Percentiles rank a stretch among this genome's conserved stretches.
Evolutionary conservation across 192 early-diverging fungal genomes (phyloP).

Genomic region (Rhizoclosmatium globosum): DNA sequence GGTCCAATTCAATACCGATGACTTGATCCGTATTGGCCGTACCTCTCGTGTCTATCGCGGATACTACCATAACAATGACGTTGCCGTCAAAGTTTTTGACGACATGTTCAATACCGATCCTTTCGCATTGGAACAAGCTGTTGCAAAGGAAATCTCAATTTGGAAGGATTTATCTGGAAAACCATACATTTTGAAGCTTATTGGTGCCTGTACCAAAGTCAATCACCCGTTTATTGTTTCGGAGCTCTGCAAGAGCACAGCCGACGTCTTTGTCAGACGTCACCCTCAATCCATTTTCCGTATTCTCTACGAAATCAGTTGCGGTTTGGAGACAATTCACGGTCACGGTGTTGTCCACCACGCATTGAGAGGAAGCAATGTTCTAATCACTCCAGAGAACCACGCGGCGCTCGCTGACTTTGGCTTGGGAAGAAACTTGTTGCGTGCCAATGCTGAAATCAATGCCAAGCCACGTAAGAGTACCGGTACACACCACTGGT

Average conservation of each 20-base stretch:
- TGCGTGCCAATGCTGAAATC: neutral
- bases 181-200: slow-evolving; percentile 21
- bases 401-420: slow-evolving; percentile 93
- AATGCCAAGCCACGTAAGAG: neutral
- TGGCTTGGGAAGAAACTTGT: slow-evolving; percentile 52
- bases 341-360: slow-evolving; percentile 77
- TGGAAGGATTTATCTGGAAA: slow-evolving; percentile 13
- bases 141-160: slow-evolving; percentile 11
- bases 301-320: slow-evolving; percentile 81
- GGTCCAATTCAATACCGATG: neutral
- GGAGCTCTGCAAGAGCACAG: slow-evolving; percentile 10
- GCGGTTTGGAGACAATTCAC: slow-evolving; percentile 86
- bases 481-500: slow-evolving; percentile 32
- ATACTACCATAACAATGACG: neutral
- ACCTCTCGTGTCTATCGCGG: slow-evolving; percentile 24
- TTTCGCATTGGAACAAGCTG: slow-evolving; percentile 2
- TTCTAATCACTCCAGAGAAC: slow-evolving; percentile 88
- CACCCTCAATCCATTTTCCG: slow-evolving; percentile 86
- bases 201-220: slow-evolving; percentile 34
- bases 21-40: slow-evolving; percentile 17
- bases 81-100: slow-evolving; percentile 27
- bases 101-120: slow-evolving; percentile 17
- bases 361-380: slow-evolving; percentile 89
- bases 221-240: slow-evolving; percentile 26
- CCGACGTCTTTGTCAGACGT: slow-evolving; percentile 65